Base-by-base conservation (phyloP, 306 rosid genomes). In the Gleditsia sinensis region DNA sequence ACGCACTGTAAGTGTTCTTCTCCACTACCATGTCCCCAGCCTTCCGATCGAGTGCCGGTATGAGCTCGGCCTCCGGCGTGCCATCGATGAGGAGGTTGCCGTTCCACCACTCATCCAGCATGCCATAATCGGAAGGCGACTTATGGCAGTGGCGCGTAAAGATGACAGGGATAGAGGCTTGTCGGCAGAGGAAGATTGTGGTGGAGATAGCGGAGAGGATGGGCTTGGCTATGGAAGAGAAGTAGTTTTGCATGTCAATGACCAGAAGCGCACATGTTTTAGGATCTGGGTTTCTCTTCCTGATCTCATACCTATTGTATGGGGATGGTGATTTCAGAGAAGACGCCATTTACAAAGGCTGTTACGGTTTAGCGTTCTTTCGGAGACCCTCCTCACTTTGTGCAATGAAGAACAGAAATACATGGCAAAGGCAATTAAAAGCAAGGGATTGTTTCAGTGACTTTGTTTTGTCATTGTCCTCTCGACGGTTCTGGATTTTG, bases 121-220 rank as follows among this genome's bases (percentile, higher is more conserved):
- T 79, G 78, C 81, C 83, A 54, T 79, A 13, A 79, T 87, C 89
- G 33, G 77, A 9, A 25, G 87, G 72, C 2, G 89, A 85, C 11
- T 80, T 75, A 67, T 89, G 90, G 57, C 66, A 39, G 88, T 91
- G 97, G 74, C 95, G 91, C 71, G 93, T 86, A 88, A 92, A 92
- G 56, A 87, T 70, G 43, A 89, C 71, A 6, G 93, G 95, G 70
- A 92, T 80, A 39, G 91, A 84, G 56, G 91, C 86, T 20, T 60
- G 55, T 21, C 89, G 81, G 80, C 95, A 89, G 79, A 92, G 83
- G 30, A 20, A 13, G 69, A 92, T 86, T 64, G 96, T 88, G 69
- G 87, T 19, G 74, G 83, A 87, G 85, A 92, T 75, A 76, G 71
- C 81, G 4, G 59, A 4, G 49, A 91, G 81, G 34, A 89, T 89